These are phyloP conservation scores for Daldinia loculata DNA, from an alignment of 495 filamentous ascomycete species.

Conservation along the genomic window DNA sequence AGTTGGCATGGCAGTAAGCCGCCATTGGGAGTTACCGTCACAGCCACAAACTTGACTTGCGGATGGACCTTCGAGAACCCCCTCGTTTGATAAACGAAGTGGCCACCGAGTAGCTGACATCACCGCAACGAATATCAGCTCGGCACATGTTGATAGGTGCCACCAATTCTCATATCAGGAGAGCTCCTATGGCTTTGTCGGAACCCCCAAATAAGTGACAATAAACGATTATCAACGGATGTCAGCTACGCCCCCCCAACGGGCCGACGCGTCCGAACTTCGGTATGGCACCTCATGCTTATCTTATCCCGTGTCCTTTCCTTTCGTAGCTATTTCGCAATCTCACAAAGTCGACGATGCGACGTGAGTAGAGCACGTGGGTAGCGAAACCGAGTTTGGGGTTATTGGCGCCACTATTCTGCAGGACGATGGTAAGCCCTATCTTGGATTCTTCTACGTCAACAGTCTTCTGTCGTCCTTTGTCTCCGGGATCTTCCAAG, in stretches of 20 bases:
- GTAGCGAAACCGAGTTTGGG: slow-evolving; percentile 40
- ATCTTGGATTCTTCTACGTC: slow-evolving; percentile 38
- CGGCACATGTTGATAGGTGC: slow-evolving; percentile 28
- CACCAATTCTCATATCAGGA: not conserved
- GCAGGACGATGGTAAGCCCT: slow-evolving; percentile 41
- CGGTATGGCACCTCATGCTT: slow-evolving; percentile 39
- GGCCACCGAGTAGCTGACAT: slow-evolving; percentile 51
- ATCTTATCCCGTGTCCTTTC: slow-evolving; percentile 35
- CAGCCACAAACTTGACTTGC: slow-evolving; percentile 6
- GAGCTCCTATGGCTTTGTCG: not conserved
- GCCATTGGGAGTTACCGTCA: slow-evolving; percentile 36
- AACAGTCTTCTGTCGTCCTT: slow-evolving; percentile 22
- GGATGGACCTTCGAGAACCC: slow-evolving; percentile 24
- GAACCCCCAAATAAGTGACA: slow-evolving; percentile 1
- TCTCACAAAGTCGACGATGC: slow-evolving; percentile 73
- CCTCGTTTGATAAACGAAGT: slow-evolving; percentile 44
- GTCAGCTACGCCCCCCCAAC: slow-evolving; percentile 19
- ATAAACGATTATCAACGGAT: not conserved
- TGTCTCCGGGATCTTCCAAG: slow-evolving; percentile 13
- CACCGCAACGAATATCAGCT: slow-evolving; percentile 16
- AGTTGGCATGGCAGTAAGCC: slow-evolving; percentile 33
- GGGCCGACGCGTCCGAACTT: slow-evolving; percentile 43
- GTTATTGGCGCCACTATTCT: slow-evolving; percentile 30
- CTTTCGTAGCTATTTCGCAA: slow-evolving; percentile 57
- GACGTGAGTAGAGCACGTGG: slow-evolving; percentile 67